Evolutionary conservation across 83 land plant genomes (phyloP).

Genomic region (Picea mariana): DNA sequence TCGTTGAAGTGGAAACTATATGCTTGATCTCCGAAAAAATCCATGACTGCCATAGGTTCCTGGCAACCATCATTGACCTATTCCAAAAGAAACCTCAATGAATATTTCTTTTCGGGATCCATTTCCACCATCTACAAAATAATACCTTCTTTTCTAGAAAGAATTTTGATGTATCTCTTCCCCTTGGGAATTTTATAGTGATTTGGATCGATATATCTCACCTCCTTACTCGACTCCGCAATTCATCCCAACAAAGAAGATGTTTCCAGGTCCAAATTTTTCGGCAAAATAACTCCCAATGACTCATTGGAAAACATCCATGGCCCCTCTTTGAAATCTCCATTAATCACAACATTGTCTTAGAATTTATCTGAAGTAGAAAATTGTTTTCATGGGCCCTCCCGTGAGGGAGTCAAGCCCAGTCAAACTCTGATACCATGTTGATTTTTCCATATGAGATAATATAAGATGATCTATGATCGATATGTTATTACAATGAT

Average conservation of each 20-base stretch:
- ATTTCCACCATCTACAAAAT: conserved; percentile 74
- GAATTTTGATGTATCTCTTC: conserved; percentile 59
- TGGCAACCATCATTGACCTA: conserved; percentile 55
- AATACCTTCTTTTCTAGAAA: conserved; percentile 74
- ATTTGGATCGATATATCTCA: background rate
- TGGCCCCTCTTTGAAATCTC: no score
- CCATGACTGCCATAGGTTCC: conserved; percentile 59
- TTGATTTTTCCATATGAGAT: no score
- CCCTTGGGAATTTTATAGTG: conserved; percentile 65
- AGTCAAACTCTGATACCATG: no score
- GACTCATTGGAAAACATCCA: conserved; percentile 41
- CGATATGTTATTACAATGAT: no score
- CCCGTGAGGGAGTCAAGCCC: no score
- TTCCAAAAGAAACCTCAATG: conserved; percentile 49
- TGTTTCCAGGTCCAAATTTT: no score
- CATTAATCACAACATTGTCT: no score
- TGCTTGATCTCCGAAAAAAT: conserved; percentile 63
- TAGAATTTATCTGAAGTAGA: no score
- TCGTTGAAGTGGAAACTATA: conserved; percentile 19
- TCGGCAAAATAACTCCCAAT: conserved; percentile 47
- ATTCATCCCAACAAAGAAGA: no score
- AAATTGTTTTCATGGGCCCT: no score
- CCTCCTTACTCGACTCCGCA: no score
- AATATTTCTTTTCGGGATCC: conserved; percentile 38
- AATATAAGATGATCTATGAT: no score